A percentile compares a stretch with the other conserved stretches of the same genome.
Conservation (phyloP, 2,329 filamentous ascomycete genomes). For the Apiospora pterosperma region DNA sequence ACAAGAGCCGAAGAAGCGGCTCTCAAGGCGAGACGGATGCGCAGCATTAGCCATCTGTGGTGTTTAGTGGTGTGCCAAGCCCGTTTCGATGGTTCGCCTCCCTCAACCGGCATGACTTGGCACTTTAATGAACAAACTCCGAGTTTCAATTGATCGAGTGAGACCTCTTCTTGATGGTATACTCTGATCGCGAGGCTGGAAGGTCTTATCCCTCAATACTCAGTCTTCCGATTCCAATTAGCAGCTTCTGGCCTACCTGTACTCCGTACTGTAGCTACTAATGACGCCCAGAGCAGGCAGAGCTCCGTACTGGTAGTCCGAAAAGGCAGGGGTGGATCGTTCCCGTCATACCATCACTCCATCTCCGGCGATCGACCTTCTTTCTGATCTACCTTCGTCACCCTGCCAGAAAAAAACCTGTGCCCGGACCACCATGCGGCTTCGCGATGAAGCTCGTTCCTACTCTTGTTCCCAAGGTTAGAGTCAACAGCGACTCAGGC, state of each 20-base stretch:
- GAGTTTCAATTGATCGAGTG: background rate
- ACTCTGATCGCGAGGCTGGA: background rate
- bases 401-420: conserved; percentile 21
- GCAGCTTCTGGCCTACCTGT: background rate
- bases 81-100: background rate
- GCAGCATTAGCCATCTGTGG: background rate
- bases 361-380: conserved; percentile 1
- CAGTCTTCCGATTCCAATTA: background rate
- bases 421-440: background rate
- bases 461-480: background rate
- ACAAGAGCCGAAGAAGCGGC: background rate
- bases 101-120: background rate
- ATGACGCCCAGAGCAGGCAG: background rate
- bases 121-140: background rate
- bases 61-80: background rate
- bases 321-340: background rate
- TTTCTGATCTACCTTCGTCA: conserved; percentile 13
- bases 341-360: background rate
- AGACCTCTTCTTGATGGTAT: background rate
- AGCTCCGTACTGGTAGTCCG: background rate
- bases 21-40: background rate
- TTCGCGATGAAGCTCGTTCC: conserved; percentile 1
- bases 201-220: background rate
- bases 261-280: background rate
- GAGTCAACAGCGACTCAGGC: background rate